Percentiles rank a stretch among this genome's conserved stretches.
Conservation (phyloP, 2,329 filamentous ascomycete genomes). For the Dothideomycetes sp. region DNA sequence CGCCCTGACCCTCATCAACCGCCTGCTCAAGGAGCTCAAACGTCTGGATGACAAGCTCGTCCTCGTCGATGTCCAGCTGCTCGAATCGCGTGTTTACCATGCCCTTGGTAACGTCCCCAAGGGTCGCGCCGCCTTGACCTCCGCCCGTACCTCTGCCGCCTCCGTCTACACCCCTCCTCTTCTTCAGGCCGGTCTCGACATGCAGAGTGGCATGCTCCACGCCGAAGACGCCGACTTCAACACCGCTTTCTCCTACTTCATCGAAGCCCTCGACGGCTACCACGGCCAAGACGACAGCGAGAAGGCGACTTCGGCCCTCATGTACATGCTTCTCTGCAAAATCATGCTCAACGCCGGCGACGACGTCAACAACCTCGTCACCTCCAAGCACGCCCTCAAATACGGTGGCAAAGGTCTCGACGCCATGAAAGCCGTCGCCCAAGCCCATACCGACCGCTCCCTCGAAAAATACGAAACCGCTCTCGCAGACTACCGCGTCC, state of each 20-base stretch:
- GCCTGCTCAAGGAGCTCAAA: slow-evolving; percentile 91
- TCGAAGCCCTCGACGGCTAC: slow-evolving; percentile 96
- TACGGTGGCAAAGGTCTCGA: slow-evolving; percentile 94
- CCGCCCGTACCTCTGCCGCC: slow-evolving; percentile 86
- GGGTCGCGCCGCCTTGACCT: slow-evolving; percentile 87
- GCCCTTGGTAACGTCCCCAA: slow-evolving; percentile 94
- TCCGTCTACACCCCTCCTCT: slow-evolving; percentile 95
- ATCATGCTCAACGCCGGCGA: slow-evolving; percentile 97
- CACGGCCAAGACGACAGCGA: slow-evolving; percentile 79
- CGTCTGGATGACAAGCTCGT: slow-evolving; percentile 97
- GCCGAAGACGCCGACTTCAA: slow-evolving; percentile 99
- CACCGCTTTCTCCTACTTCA: slow-evolving; percentile 97
- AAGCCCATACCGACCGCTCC: slow-evolving; percentile 88
- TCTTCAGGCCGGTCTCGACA: slow-evolving; percentile 91
- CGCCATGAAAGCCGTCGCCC: slow-evolving; percentile 97
- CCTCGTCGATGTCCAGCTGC: slow-evolving; percentile 91
- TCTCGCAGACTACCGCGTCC: slow-evolving; percentile 79
- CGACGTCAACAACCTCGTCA: slow-evolving; percentile 91
- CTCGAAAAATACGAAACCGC: slow-evolving; percentile 96
- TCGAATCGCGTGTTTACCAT: slow-evolving; percentile 96
- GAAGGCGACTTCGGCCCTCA: slow-evolving; percentile 91
- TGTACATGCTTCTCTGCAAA: slow-evolving; percentile 99
- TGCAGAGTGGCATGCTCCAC: slow-evolving; percentile 98
- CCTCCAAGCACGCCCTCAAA: slow-evolving; percentile 91
- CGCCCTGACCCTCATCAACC: slow-evolving; percentile 91